Evolutionary conservation across 306 rosid genomes (phyloP).

Genomic region (Dalbergia cultrata): DNA sequence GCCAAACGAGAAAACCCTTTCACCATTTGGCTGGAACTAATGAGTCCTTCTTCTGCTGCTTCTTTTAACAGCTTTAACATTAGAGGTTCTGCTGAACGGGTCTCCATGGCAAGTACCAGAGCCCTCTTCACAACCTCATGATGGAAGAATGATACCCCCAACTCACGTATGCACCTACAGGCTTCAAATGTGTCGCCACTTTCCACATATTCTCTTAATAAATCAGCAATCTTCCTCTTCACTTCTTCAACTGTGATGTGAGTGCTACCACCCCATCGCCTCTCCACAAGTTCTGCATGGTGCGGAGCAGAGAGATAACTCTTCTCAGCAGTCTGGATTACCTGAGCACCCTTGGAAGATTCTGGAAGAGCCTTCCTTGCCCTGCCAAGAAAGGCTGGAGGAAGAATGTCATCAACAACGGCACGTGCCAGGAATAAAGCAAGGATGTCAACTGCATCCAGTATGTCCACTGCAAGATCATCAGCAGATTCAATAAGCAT

Average conservation of each 20-base stretch:
- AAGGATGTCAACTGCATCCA: slow-evolving; percentile 92
- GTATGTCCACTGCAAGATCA: slow-evolving; percentile 95
- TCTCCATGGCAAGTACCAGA: slow-evolving; percentile 90
- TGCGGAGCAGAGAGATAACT: slow-evolving; percentile 99
- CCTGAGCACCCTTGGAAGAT: slow-evolving; percentile 90
- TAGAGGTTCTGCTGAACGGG: slow-evolving; percentile 67
- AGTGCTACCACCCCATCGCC: slow-evolving; percentile 99
- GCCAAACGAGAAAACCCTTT: slow-evolving; percentile 93
- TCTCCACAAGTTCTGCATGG: slow-evolving; percentile 98
- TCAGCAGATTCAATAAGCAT: slow-evolving; percentile 95
- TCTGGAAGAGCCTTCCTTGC: slow-evolving; percentile 89
- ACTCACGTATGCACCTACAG: slow-evolving; percentile 91
- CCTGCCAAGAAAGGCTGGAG: slow-evolving; percentile 90
- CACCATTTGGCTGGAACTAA: slow-evolving; percentile 97
- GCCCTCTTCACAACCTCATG: slow-evolving; percentile 99
- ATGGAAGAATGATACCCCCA: slow-evolving; percentile 95
- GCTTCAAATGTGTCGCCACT: slow-evolving; percentile 89
- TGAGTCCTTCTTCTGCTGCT: slow-evolving; percentile 93
- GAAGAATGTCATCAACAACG: slow-evolving; percentile 96
- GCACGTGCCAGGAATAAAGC: slow-evolving; percentile 98
- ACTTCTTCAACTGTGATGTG: slow-evolving; percentile 95
- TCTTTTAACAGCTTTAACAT: slow-evolving; percentile 83
- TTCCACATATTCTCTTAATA: slow-evolving; percentile 83
- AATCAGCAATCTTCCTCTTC: slow-evolving; percentile 87
- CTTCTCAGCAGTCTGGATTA: slow-evolving; percentile 84